Base-by-base conservation (phyloP, 805 yeast species). In the Starmera quercuum region DNA sequence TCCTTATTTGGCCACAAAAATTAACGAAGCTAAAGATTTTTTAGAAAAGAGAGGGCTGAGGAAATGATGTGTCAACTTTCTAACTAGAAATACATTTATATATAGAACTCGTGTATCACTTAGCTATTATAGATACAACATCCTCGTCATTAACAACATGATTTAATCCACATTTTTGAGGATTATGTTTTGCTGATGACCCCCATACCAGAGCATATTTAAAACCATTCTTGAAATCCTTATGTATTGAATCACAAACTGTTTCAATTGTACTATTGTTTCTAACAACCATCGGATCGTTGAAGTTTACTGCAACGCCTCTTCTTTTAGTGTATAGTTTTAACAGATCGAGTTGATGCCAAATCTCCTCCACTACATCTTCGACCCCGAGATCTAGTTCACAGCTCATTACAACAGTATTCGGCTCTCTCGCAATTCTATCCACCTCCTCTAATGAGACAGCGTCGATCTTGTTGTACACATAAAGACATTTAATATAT, bases 191-290 rank as follows among this genome's bases (percentile, higher is more conserved):
- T 6, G 97, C 83, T 30, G 94, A 80, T 2, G 88, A 77, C 0
- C 98, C 98, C 97, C 97, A 90, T 6, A 90, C 96, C 50, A 87
- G 61, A 1, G 97, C 97, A 55, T 88, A 87, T 56, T 87, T 85
- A 68, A 92, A 90, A 50, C 83, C 85, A 43, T 82, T 78, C 52
- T 87, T 88, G 68, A 90, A 83, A 49, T 88, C 96, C 46, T 95
- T 73, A 56, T 90, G 97, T 41, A 90, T 81, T 10, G 92, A 72
- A 53, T 90, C 88, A 64, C 98, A 90, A 20, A 90, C 85, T 44
- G 79, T 86, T 44, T 81, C 90, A 34, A 90, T 75, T 2, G 92
- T 68, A 6, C 94, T 80, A 35, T 78, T 72, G 36, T 68, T 71
- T 47, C 97, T 70, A 11, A 92, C 95, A 32, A 90, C 96, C 73